Evolutionary conservation across 345 rosid species (phyloP).

Genomic region (Aethionema arabicum): DNA sequence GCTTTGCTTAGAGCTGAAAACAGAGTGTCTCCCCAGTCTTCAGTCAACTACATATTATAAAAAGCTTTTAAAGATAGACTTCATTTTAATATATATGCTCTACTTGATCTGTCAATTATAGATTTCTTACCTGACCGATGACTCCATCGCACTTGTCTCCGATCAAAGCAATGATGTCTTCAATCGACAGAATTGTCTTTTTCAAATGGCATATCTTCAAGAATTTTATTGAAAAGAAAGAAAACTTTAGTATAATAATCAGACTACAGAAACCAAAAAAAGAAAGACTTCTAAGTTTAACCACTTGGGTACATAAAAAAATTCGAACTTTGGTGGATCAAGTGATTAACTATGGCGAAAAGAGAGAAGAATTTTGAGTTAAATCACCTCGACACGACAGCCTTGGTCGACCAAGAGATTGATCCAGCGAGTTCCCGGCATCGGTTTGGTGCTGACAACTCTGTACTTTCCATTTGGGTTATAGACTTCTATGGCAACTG

Average conservation of each 20-base stretch:
- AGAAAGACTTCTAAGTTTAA: not conserved
- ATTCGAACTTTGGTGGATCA: slow-evolving; percentile 62
- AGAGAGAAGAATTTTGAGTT: not conserved
- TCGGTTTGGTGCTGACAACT: slow-evolving; percentile 90
- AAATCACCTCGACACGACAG: slow-evolving; percentile 81
- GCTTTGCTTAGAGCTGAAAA: slow-evolving; percentile 88
- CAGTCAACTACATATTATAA: slow-evolving; percentile 59
- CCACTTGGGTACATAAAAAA: not conserved
- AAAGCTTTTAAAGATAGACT: slow-evolving; percentile 13
- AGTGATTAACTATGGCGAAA: slow-evolving; percentile 65
- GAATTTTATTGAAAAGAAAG: not conserved
- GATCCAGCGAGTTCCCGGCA: slow-evolving; percentile 99
- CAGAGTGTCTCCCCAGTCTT: slow-evolving; percentile 94
- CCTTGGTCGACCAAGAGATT: slow-evolving; percentile 86
- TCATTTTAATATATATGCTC: not conserved
- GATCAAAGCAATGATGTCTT: slow-evolving; percentile 81
- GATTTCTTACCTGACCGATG: slow-evolving; percentile 71
- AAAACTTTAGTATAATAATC: not conserved
- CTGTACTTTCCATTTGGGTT: slow-evolving; percentile 91
- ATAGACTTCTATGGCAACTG: slow-evolving; percentile 84
- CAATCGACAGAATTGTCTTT: slow-evolving; percentile 92
- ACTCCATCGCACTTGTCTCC: slow-evolving; percentile 94
- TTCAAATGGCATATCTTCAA: slow-evolving; percentile 80
- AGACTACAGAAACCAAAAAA: no score
- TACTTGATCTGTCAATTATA: slow-evolving; percentile 1